A percentile compares a stretch with the other conserved stretches of the same genome.
Conservation (phyloP, 192 early-diverging fungal genomes). For the Dissophora ornata region DNA sequence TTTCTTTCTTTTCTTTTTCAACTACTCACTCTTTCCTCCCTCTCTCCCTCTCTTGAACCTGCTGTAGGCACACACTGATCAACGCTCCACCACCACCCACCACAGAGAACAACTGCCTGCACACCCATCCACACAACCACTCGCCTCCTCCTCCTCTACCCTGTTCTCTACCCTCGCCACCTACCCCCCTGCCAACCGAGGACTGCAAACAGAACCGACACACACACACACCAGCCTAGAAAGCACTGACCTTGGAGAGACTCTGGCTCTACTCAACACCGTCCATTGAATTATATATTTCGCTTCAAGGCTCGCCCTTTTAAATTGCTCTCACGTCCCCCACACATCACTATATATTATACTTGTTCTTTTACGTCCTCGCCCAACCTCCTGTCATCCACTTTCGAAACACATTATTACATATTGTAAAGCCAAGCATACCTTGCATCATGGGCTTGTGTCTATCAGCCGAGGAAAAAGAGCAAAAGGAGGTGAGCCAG, state of each 20-base stretch:
- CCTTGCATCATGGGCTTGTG: constrained; percentile 70
- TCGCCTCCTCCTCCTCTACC: too few species aligned
- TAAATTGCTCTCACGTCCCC: too few species aligned
- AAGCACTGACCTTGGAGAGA: background rate
- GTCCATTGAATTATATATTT: too few species aligned
- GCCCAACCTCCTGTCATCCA: background rate
- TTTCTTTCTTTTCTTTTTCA: background rate
- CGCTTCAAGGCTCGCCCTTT: too few species aligned
- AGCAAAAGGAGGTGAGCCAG: constrained; percentile 58
- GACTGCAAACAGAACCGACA: too few species aligned
- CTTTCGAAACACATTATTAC: constrained; percentile 58
- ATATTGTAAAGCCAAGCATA: constrained; percentile 63
- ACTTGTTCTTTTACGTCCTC: background rate
- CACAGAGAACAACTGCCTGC: too few species aligned
- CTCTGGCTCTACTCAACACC: background rate
- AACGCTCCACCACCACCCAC: too few species aligned
- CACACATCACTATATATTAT: background rate
- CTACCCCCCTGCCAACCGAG: too few species aligned
- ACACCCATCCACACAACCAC: too few species aligned
- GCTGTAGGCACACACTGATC: too few species aligned
- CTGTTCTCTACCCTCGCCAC: too few species aligned
- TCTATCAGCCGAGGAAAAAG: constrained; percentile 72
- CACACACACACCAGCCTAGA: background rate
- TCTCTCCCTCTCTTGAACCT: background rate
- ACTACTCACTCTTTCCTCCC: background rate